Evolutionary conservation across 495 filamentous ascomycete genomes (phyloP).

Genomic region (Penicillium goetzii): DNA sequence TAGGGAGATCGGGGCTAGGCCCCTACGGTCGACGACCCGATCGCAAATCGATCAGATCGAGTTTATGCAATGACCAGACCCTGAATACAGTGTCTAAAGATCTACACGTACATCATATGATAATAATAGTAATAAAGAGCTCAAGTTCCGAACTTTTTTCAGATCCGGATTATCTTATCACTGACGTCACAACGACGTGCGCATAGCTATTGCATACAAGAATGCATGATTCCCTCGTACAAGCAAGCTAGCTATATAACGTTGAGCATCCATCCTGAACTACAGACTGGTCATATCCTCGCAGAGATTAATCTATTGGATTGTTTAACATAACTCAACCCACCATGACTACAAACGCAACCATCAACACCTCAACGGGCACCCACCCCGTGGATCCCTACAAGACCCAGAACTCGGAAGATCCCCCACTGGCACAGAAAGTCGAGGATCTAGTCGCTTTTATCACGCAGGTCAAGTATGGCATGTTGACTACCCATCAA

Average conservation of each 20-base stretch:
- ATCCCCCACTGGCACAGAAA: conserved; percentile 70
- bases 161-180: conserved; percentile 30
- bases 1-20: not conserved
- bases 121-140: not conserved
- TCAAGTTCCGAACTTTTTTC: conserved; percentile 1
- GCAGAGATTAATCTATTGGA: not conserved
- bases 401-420: conserved; percentile 69
- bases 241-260: conserved; percentile 15
- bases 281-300: not conserved
- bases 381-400: conserved; percentile 76
- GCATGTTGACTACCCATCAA: conserved; percentile 72
- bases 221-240: not conserved
- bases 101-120: not conserved
- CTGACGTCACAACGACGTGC: conserved; percentile 40
- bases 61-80: not conserved
- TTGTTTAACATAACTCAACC: not conserved
- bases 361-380: conserved; percentile 64
- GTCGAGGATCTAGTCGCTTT: conserved; percentile 74
- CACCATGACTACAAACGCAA: conserved; percentile 38
- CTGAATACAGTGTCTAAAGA: not conserved
- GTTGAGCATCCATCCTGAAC: not conserved
- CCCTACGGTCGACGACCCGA: not conserved
- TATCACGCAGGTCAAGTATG: conserved; percentile 73
- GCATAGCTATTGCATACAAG: conserved; percentile 12
- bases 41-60: conserved; percentile 11